These are phyloP conservation scores for Yarrowia bubula DNA, from an alignment of 805 yeast genomes.

Conservation along the genomic window DNA sequence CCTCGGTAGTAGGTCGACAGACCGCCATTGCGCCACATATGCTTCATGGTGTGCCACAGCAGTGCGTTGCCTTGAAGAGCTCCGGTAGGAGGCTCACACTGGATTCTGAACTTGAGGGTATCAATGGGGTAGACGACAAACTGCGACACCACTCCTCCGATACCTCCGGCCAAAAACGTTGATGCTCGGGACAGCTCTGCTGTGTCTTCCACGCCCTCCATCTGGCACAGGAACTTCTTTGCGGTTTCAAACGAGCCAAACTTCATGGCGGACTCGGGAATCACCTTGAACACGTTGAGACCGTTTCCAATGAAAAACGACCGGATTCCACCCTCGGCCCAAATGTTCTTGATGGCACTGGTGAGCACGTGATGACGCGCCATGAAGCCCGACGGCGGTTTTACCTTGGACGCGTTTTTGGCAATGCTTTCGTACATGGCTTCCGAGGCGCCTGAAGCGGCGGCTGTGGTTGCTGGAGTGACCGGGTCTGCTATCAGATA, in stretches of 20 bases:
- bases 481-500: conserved; percentile 78
- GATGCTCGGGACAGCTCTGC: conserved; percentile 68
- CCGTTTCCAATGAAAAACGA: conserved; percentile 96
- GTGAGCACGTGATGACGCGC: conserved; percentile 41
- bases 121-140: conserved; percentile 93
- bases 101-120: conserved; percentile 88
- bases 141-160: conserved; percentile 94
- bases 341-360: conserved; percentile 74
- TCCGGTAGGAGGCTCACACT: conserved; percentile 80
- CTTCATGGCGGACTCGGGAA: conserved; percentile 96
- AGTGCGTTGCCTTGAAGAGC: conserved; percentile 59
- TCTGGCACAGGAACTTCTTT: conserved; percentile 64
- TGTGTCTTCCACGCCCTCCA: conserved; percentile 75
- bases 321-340: conserved; percentile 82
- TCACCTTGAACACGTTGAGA: conserved; percentile 84
- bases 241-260: conserved; percentile 93
- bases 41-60: conserved; percentile 63
- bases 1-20: conserved; percentile 80
- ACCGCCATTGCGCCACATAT: conserved; percentile 81
- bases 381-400: conserved; percentile 29
- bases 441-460: conserved; percentile 42
- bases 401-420: not conserved
- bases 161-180: conserved; percentile 90
- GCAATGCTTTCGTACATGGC: not conserved
- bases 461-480: conserved; percentile 36